These are phyloP conservation scores for Aethionema arabicum DNA, from an alignment of 345 rosid species.

Conservation along the genomic window DNA sequence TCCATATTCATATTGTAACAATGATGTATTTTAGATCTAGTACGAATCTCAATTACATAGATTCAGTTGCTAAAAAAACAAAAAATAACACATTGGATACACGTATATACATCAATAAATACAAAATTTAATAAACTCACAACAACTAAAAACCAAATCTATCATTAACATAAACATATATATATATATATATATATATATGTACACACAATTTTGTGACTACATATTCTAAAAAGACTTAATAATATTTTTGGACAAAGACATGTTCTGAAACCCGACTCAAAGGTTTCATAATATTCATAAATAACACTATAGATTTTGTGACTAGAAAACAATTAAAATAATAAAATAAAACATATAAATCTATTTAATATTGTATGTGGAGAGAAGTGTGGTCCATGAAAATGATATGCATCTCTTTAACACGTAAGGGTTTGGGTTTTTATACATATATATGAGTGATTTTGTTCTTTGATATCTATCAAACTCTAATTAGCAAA, in stretches of 20 bases:
- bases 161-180: slow-evolving; percentile 15
- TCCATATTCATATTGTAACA: no score
- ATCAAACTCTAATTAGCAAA: slow-evolving; percentile 36
- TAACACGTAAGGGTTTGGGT: slow-evolving; percentile 34
- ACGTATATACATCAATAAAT: slow-evolving; percentile 6
- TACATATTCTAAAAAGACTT: not conserved
- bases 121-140: slow-evolving; percentile 5
- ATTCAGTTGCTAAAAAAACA: no score
- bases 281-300: slow-evolving; percentile 26
- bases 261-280: slow-evolving; percentile 33
- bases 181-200: no score
- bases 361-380: slow-evolving; percentile 32
- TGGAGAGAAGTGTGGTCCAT: slow-evolving; percentile 32
- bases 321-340: slow-evolving; percentile 32
- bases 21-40: no score
- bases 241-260: slow-evolving; percentile 32
- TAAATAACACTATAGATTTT: slow-evolving; percentile 19
- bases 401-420: slow-evolving; percentile 36
- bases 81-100: no score
- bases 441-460: slow-evolving; percentile 5
- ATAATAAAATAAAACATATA: slow-evolving; percentile 15
- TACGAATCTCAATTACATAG: no score
- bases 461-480: slow-evolving; percentile 18
- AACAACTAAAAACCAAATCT: slow-evolving; percentile 31
- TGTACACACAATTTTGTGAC: no score